Percentiles rank a stretch among this genome's conserved stretches.
Conservation (phyloP, 2,329 filamentous ascomycete species). For the Fusarium coffeatum region DNA sequence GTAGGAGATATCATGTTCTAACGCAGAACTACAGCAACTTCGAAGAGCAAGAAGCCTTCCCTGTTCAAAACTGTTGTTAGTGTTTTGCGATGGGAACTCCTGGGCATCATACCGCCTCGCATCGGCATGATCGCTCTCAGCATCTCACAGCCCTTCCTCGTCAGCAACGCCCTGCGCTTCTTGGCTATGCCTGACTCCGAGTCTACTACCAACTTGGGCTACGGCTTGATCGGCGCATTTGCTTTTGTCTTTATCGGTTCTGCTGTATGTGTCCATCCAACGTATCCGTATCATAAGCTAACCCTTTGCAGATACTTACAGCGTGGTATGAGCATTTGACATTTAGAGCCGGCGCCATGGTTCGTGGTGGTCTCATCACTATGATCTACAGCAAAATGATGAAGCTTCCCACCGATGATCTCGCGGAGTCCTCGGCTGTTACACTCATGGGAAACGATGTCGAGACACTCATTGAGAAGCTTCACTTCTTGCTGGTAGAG, state of each 20-base stretch:
- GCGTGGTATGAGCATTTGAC: conserved; percentile 51
- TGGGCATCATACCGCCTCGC: conserved; percentile 45
- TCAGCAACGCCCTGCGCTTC: conserved; percentile 47
- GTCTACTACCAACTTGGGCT: conserved; percentile 45
- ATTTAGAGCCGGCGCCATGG: conserved; percentile 47
- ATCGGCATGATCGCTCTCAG: conserved; percentile 46
- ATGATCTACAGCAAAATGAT: conserved; percentile 49
- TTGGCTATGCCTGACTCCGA: conserved; percentile 43
- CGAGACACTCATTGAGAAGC: conserved; percentile 46
- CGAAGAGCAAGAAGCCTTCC: conserved; percentile 39
- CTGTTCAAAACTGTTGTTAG: conserved; percentile 44
- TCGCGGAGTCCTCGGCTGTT: conserved; percentile 48
- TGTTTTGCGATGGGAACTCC: conserved; percentile 49
- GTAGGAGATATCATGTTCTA: background rate
- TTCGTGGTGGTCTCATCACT: conserved; percentile 48
- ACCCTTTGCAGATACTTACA: conserved; percentile 27
- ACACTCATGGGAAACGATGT: conserved; percentile 51
- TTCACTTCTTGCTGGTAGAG: conserved; percentile 48
- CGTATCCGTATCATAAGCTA: background rate
- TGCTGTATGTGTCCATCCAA: conserved; percentile 34
- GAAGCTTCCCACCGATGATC: conserved; percentile 42
- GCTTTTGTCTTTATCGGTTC: conserved; percentile 49
- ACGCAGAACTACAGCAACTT: conserved; percentile 18
- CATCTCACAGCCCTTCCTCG: conserved; percentile 50
- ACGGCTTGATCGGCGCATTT: conserved; percentile 50